These are phyloP conservation scores for Corinectria fuckeliana DNA, from an alignment of 2,329 filamentous ascomycete species.

Conservation along the genomic window DNA sequence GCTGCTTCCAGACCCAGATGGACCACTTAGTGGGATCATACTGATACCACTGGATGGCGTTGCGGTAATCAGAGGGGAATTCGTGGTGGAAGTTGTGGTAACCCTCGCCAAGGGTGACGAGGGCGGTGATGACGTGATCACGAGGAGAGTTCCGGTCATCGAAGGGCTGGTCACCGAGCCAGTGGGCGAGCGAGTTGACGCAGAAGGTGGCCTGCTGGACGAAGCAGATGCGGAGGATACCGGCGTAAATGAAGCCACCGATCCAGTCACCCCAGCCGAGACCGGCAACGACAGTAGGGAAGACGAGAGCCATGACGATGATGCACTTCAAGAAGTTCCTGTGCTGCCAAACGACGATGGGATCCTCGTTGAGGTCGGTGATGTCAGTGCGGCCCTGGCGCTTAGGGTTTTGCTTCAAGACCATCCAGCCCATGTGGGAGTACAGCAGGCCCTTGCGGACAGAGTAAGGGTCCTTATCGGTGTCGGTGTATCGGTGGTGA, in stretches of 20 bases:
- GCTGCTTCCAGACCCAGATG: conserved; percentile 84
- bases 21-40: conserved; percentile 93
- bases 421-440: conserved; percentile 84
- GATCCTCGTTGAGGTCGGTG: conserved; percentile 84
- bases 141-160: conserved; percentile 91
- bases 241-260: conserved; percentile 84
- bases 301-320: conserved; percentile 75
- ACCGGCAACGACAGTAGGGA: conserved; percentile 78
- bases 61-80: conserved; percentile 92
- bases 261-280: conserved; percentile 81
- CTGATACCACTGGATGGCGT: conserved; percentile 89
- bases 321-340: conserved; percentile 84
- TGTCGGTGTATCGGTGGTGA: conserved; percentile 92
- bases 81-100: conserved; percentile 98
- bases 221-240: conserved; percentile 86
- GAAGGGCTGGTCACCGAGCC: conserved; percentile 91
- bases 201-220: conserved; percentile 94
- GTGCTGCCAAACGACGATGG: conserved; percentile 87
- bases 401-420: conserved; percentile 93
- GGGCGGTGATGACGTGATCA: conserved; percentile 84
- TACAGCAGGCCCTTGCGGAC: conserved; percentile 88
- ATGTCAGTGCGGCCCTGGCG: conserved; percentile 87
- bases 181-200: conserved; percentile 89
- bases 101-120: conserved; percentile 85
- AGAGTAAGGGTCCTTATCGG: conserved; percentile 89